Percentiles rank a stretch among this genome's conserved stretches.
Conservation (phyloP, 1,284 basidiomycete species). For the Malassezia yamatoensis region DNA sequence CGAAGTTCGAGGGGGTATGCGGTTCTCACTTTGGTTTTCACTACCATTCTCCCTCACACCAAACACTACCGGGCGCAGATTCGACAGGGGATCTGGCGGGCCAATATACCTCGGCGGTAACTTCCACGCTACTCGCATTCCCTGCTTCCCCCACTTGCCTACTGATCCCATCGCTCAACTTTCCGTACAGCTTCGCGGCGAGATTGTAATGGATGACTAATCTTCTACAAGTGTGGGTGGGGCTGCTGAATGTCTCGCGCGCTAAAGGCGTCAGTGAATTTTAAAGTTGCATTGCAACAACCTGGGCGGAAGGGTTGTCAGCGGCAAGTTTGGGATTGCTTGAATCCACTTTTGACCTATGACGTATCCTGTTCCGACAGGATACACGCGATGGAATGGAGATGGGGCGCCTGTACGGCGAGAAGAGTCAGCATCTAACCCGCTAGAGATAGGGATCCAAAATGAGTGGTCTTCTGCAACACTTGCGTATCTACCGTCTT, state of each 20-base stretch:
- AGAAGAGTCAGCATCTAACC: neutral
- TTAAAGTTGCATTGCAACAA: no score
- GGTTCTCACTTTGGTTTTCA: neutral
- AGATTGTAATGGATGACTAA: neutral
- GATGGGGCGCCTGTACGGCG: neutral
- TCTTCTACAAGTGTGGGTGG: no score
- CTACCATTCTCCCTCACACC: slow-evolving; percentile 2
- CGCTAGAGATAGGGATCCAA: neutral
- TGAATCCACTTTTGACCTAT: neutral
- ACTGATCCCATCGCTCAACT: no score
- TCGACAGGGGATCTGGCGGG: slow-evolving; percentile 35
- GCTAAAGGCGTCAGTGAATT: no score
- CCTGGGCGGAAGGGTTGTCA: no score
- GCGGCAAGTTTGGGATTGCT: no score
- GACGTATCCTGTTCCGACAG: neutral
- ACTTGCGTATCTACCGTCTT: neutral
- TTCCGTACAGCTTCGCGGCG: neutral
- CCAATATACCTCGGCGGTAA: slow-evolving; percentile 21
- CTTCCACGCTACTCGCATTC: neutral
- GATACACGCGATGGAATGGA: neutral
- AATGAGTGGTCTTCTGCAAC: neutral
- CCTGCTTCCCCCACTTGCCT: no score
- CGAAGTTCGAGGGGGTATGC: neutral
- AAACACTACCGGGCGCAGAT: slow-evolving; percentile 41
- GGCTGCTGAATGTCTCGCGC: no score